phyloP scores from a whole-genome alignment of 2,329 filamentous ascomycete genomes.

The Acrocalymma vagum region DNA sequence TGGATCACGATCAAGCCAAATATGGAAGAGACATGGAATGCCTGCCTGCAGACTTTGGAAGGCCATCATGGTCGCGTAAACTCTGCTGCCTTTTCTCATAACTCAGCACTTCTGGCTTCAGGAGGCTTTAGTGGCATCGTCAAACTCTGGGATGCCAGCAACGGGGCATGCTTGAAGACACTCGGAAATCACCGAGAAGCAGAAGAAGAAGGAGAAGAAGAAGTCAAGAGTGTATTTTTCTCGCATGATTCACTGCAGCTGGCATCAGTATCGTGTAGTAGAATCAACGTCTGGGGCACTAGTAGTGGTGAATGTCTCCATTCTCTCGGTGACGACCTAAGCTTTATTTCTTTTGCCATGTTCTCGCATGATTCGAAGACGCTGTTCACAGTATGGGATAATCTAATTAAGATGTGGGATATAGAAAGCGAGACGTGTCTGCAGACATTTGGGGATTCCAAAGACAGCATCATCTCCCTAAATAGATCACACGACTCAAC shows the following conservation, averaged over 20 bases:
- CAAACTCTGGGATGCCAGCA: conserved; percentile 15
- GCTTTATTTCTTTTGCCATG: too few relatives aligned
- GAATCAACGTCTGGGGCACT: conserved; percentile 30
- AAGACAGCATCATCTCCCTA: too few relatives aligned
- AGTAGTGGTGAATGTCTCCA: too few relatives aligned
- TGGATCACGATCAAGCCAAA: conserved; percentile 17
- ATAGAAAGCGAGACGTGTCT: too few relatives aligned
- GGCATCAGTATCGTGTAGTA: conserved; percentile 22
- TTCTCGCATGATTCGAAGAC: too few relatives aligned
- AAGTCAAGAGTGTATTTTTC: conserved; percentile 27
- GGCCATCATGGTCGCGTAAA: conserved; percentile 11
- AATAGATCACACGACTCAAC: too few relatives aligned
- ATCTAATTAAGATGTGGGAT: too few relatives aligned
- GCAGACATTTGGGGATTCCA: too few relatives aligned
- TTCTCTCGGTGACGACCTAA: too few relatives aligned
- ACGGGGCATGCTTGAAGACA: conserved; percentile 6
- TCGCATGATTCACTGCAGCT: conserved; percentile 22
- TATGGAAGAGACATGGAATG: conserved; percentile 12
- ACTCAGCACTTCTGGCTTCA: not conserved
- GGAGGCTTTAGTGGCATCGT: too few relatives aligned
- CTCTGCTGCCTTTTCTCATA: conserved; percentile 7
- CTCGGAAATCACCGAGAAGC: conserved; percentile 26
- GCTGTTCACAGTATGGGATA: too few relatives aligned
- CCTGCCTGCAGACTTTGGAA: conserved; percentile 13
- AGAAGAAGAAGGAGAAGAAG: too few relatives aligned